These are phyloP conservation scores for Trichosporon sp. DNA, from an alignment of 1,284 basidiomycete species.

Conservation along the genomic window DNA sequence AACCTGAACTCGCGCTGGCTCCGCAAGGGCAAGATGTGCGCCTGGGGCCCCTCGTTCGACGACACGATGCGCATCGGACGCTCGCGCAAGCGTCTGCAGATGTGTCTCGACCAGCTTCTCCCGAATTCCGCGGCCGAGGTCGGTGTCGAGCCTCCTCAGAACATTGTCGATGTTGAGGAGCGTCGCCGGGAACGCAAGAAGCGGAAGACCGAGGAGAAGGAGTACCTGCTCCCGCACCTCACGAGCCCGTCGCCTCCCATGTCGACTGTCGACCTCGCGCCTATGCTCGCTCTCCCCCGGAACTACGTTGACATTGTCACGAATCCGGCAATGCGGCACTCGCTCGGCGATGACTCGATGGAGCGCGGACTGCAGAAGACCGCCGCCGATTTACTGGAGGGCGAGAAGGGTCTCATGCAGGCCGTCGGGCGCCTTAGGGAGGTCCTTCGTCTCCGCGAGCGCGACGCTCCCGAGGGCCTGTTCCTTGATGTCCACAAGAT, in stretches of 20 bases:
- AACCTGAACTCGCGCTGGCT: slow-evolving; percentile 38
- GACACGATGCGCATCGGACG: slow-evolving; percentile 31
- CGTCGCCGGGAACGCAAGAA: slow-evolving; percentile 27
- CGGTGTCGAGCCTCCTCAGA: slow-evolving; percentile 30
- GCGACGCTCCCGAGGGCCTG: slow-evolving; percentile 31
- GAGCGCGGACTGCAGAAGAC: slow-evolving; percentile 48
- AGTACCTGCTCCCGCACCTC: slow-evolving; percentile 42
- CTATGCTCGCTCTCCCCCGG: slow-evolving; percentile 41
- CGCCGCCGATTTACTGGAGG: slow-evolving; percentile 47
- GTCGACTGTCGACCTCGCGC: slow-evolving; percentile 39
- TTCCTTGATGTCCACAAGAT: neutral
- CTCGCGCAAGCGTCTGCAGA: slow-evolving; percentile 35
- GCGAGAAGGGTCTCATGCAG: slow-evolving; percentile 47
- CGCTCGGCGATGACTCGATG: slow-evolving; percentile 46
- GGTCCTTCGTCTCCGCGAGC: slow-evolving; percentile 34
- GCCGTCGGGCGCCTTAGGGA: slow-evolving; percentile 44
- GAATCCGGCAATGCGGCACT: slow-evolving; percentile 46
- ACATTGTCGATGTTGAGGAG: slow-evolving; percentile 31
- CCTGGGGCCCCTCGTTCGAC: slow-evolving; percentile 47
- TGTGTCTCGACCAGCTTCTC: slow-evolving; percentile 39
- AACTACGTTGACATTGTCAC: slow-evolving; percentile 47
- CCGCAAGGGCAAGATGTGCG: slow-evolving; percentile 46
- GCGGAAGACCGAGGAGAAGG: slow-evolving; percentile 28
- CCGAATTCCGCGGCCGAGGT: slow-evolving; percentile 41
- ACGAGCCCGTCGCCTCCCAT: slow-evolving; percentile 42